Evolutionary conservation across 805 yeast genomes (phyloP), one percentile per base, ranked within the genome.

Genomic region (Yarrowia sp.): DNA sequence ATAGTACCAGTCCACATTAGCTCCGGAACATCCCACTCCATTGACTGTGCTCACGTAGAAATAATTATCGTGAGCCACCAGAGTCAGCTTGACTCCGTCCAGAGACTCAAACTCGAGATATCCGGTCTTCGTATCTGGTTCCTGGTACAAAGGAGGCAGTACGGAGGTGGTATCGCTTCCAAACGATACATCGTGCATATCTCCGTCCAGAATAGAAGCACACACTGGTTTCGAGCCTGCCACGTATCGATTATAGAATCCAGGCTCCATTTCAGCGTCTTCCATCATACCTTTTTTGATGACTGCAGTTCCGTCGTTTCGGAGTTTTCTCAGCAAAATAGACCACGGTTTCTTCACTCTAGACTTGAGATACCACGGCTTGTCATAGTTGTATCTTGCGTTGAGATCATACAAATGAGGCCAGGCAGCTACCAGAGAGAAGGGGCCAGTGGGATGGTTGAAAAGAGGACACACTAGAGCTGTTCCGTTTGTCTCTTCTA

Each of bases 351-450:
- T 9, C 8, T 55, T 28, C 8, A 11, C 17, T 1, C 28, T 55
- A 7, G 36, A 28, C 3, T 47, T 28, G 18, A 58, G 35, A 9
- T 44, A 43, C 64, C 64, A 58, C 28, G 64, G 64, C 28, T 58
- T 58, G 4, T 58, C 50, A 41, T 58, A 58, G 18, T 58, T 43
- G 43, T 58, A 58, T 1, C 64, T 17, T 0, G 64, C 50, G 28
- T 58, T 43, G 18, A 65, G 41, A 42, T 33, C 58, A 45, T 43
- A 39, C 60, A 42, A 64, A 61, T 66, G 67, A 45, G 61, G 51
- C 67, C 51, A 43, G 3, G 65, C 41, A 3, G 53, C 67, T 6
- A 43, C 22, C 14, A 33, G 14, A 5, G 64, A 58, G 43, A 58
- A 58, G 22, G 51, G 51, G n/a, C 51, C 42, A 9, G 17, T 14